These are phyloP conservation scores for Cairneyella variabilis DNA, from an alignment of 495 filamentous ascomycete species.

Conservation along the genomic window DNA sequence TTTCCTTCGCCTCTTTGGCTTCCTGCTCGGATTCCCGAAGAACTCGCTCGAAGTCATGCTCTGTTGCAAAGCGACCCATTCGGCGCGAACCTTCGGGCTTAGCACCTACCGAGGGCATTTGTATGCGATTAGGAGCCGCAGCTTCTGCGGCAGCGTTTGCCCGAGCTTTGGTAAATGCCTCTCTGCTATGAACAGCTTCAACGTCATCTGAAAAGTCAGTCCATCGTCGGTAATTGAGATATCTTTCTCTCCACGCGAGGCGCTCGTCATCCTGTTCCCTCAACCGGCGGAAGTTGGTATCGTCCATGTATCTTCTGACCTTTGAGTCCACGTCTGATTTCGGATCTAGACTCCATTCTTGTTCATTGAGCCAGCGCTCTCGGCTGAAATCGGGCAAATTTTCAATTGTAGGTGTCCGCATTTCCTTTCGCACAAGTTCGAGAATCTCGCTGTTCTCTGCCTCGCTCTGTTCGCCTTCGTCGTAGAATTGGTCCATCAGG, in stretches of 20 bases:
- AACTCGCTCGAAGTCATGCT: constrained; percentile 73
- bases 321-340: constrained; percentile 1
- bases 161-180: constrained; percentile 16
- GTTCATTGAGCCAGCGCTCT: constrained; percentile 41
- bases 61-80: constrained; percentile 44
- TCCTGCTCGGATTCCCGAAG: constrained; percentile 73
- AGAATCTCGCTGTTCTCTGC: constrained; percentile 41
- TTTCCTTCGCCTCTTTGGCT: constrained; percentile 68
- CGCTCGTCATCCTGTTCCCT: constrained; percentile 29
- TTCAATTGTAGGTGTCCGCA: constrained; percentile 41
- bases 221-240: constrained; percentile 43
- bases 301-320: constrained; percentile 13
- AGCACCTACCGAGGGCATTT: constrained; percentile 27
- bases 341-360: constrained; percentile 21
- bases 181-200: constrained; percentile 34
- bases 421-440: constrained; percentile 39
- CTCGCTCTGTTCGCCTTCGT: constrained; percentile 50
- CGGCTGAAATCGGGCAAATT: constrained; percentile 38
- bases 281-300: constrained; percentile 23
- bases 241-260: constrained; percentile 32
- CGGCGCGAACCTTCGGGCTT: constrained; percentile 21
- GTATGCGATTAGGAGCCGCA: constrained; percentile 24
- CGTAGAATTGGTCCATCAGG: background rate
- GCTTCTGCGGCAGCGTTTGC: constrained; percentile 17
- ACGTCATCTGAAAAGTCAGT: constrained; percentile 50